Conservation (phyloP, 192 early-diverging fungal species). For the Entomortierella chlamydospora region DNA sequence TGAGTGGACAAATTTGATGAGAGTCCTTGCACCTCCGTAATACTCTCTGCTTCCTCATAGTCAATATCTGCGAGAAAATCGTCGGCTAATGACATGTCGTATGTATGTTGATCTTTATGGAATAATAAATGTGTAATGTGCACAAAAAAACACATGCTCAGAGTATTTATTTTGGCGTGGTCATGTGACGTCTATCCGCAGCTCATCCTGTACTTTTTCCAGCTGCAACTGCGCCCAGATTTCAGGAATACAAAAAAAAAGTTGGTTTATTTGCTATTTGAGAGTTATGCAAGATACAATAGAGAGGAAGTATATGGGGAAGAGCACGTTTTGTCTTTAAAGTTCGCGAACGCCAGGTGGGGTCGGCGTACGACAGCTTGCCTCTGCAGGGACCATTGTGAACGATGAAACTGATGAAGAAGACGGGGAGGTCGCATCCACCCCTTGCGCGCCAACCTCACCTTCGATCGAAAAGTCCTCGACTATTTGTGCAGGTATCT, state of each 20-base stretch:
- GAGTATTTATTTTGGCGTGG: too few relatives aligned
- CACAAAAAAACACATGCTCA: too few relatives aligned
- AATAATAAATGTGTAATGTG: too few relatives aligned
- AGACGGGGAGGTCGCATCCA: background rate
- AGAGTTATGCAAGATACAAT: background rate
- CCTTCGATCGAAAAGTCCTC: constrained; percentile 13
- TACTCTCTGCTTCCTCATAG: constrained; percentile 60
- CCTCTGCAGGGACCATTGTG: constrained; percentile 13
- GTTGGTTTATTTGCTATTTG: background rate
- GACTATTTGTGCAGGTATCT: constrained; percentile 19
- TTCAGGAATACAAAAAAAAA: too few relatives aligned
- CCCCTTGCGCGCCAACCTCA: background rate
- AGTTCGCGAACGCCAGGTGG: background rate
- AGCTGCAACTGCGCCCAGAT: background rate
- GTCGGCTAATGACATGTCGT: constrained; percentile 72
- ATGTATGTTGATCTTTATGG: background rate
- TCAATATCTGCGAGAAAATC: constrained; percentile 92
- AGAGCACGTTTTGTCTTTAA: background rate
- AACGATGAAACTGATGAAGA: constrained; percentile 30
- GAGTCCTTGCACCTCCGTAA: constrained; percentile 41
- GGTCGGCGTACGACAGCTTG: background rate
- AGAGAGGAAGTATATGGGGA: background rate
- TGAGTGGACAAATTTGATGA: too few relatives aligned
- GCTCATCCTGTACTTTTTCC: too few relatives aligned
- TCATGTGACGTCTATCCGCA: constrained; percentile 4